These are phyloP conservation scores for Streptanthus diversifolius DNA, from an alignment of 345 rosid species.

Conservation along the genomic window DNA sequence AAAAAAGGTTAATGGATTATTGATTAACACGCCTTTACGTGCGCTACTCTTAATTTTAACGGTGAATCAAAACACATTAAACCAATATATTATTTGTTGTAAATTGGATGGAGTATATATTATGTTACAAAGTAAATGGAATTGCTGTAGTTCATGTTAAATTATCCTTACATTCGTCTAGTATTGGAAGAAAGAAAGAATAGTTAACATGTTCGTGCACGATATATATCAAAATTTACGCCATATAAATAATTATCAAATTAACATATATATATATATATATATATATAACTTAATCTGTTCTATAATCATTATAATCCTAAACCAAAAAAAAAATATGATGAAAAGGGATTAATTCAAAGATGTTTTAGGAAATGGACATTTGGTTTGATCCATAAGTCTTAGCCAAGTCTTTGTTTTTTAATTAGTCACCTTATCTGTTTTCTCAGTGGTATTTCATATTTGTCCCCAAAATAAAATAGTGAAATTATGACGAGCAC, in stretches of 20 bases:
- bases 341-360: background rate
- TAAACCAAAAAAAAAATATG: too few relatives aligned
- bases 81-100: too few relatives aligned
- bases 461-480: background rate
- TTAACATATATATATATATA: too few relatives aligned
- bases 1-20: background rate
- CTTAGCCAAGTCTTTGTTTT: background rate
- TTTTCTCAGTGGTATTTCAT: background rate
- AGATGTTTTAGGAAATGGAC: background rate
- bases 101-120: background rate
- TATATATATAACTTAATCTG: background rate
- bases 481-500: constrained; percentile 12
- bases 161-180: too few relatives aligned
- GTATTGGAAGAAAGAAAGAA: too few relatives aligned
- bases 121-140: background rate
- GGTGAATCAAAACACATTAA: background rate
- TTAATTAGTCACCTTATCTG: background rate
- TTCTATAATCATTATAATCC: background rate
- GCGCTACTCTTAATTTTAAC: background rate
- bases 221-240: too few relatives aligned
- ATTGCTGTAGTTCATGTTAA: too few relatives aligned
- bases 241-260: background rate
- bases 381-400: background rate
- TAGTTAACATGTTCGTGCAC: background rate
- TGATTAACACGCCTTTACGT: background rate